These are phyloP conservation scores for Cornus controversa DNA, from an alignment of 148 eudicot genomes.

Conservation along the genomic window DNA sequence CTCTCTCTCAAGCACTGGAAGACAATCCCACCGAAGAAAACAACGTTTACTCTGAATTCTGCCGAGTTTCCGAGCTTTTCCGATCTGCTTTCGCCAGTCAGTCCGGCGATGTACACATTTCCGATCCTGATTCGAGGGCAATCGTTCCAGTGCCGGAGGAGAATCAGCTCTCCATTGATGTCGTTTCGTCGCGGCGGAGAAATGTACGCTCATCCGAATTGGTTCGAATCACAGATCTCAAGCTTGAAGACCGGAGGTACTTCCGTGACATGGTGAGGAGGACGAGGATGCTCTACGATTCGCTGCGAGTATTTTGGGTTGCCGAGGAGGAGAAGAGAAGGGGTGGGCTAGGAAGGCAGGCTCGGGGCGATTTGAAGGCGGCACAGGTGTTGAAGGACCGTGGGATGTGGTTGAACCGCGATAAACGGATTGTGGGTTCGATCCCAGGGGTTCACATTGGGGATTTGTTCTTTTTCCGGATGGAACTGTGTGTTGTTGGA, in stretches of 20 bases:
- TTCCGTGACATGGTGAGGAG: slow-evolving; percentile 56
- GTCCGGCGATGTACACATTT: slow-evolving; percentile 9
- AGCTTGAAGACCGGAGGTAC: slow-evolving; percentile 48
- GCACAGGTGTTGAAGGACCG: slow-evolving; percentile 55
- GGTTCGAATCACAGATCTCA: slow-evolving; percentile 59
- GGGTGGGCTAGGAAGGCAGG: slow-evolving; percentile 30
- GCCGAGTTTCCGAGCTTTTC: slow-evolving; percentile 49
- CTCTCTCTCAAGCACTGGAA: neutral
- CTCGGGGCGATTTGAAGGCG: slow-evolving; percentile 68
- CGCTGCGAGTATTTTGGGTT: slow-evolving; percentile 46
- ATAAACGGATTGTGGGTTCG: slow-evolving; percentile 77
- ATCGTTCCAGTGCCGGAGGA: slow-evolving; percentile 48
- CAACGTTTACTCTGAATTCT: slow-evolving; percentile 52
- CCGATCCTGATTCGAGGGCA: slow-evolving; percentile 48
- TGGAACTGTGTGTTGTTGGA: slow-evolving; percentile 86
- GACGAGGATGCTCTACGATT: slow-evolving; percentile 65
- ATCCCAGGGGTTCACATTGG: slow-evolving; percentile 82
- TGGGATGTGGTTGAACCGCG: slow-evolving; percentile 75
- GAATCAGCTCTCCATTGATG: slow-evolving; percentile 9
- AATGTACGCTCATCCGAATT: slow-evolving; percentile 53
- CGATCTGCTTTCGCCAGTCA: slow-evolving; percentile 28
- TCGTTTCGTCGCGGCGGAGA: slow-evolving; percentile 11
- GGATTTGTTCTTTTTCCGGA: slow-evolving; percentile 76
- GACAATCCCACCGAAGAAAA: slow-evolving; percentile 12
- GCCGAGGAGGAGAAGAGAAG: slow-evolving; percentile 45